phyloP scores from a whole-genome alignment of 306 rosid genomes.

The Trifolium pratense region DNA sequence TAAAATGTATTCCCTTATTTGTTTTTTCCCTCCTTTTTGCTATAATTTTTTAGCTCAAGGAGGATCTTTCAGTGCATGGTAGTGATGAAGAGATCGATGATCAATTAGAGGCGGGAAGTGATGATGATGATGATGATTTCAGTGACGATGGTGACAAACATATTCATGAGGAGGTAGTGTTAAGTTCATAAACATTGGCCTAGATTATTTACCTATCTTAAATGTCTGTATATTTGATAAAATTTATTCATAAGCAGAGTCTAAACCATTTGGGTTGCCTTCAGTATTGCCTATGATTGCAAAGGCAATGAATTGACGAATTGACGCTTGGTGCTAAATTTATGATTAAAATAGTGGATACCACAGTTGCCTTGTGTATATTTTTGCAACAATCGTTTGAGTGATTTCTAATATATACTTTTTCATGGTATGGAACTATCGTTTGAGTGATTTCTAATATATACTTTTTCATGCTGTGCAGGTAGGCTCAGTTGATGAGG shows the following conservation, averaged over 20 bases:
- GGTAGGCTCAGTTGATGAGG: constrained; percentile 96
- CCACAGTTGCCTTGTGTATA: background rate
- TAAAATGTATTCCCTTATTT: background rate
- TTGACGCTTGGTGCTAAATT: constrained; percentile 45
- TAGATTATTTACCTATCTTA: background rate
- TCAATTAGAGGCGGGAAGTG: constrained; percentile 73
- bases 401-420: constrained; percentile 10
- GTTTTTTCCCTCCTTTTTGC: background rate
- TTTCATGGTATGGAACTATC: constrained; percentile 6
- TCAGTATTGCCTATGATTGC: constrained; percentile 21
- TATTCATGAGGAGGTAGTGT: constrained; percentile 74
- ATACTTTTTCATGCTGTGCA: constrained; percentile 42
- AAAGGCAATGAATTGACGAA: background rate
- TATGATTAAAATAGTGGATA: constrained; percentile 9
- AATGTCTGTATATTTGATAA: constrained; percentile 9
- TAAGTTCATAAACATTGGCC: background rate
- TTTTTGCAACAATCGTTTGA: background rate
- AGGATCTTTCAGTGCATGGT: constrained; percentile 85
- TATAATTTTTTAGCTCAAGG: constrained; percentile 64
- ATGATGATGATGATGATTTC: constrained; percentile 90
- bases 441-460: background rate
- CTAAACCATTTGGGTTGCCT: constrained; percentile 8
- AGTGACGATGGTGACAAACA: constrained; percentile 69
- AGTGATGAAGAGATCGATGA: constrained; percentile 96
- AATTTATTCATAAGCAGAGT: background rate